Conservation (phyloP, 176 grass and related monocot genomes). For the Saccharum spontaneum region DNA sequence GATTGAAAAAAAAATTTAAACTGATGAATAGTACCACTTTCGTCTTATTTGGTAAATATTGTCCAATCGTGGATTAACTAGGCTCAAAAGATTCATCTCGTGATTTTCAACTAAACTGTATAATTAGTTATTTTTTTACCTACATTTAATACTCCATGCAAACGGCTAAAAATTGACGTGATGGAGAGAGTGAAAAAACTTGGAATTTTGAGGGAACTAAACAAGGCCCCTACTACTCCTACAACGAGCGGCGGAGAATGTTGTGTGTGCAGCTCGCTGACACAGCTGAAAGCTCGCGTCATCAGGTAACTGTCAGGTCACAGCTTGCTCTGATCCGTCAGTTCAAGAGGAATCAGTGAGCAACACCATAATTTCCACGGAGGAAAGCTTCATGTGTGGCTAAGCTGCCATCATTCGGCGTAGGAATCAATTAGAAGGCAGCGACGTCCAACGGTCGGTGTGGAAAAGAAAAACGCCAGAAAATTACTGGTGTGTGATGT, state of each 20-base stretch:
- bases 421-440: neutral
- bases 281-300: neutral
- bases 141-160: too few relatives aligned
- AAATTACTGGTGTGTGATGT: neutral
- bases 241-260: neutral
- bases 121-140: too few relatives aligned
- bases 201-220: too few relatives aligned
- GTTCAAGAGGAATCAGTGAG: neutral
- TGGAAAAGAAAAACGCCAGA: neutral
- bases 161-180: too few relatives aligned
- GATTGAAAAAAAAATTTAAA: too few relatives aligned
- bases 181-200: too few relatives aligned
- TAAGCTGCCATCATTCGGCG: neutral
- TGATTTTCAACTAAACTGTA: too few relatives aligned
- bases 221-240: too few relatives aligned
- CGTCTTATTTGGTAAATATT: too few relatives aligned
- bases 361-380: neutral
- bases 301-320: neutral
- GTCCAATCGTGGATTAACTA: too few relatives aligned
- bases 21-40: too few relatives aligned
- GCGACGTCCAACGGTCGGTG: neutral
- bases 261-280: neutral
- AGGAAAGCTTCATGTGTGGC: neutral
- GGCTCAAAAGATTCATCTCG: too few relatives aligned
- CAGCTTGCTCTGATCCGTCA: neutral